Evolutionary conservation across 1,139 yeast genomes (phyloP).

Genomic region (Lodderomyces pseudojiufengensis): DNA sequence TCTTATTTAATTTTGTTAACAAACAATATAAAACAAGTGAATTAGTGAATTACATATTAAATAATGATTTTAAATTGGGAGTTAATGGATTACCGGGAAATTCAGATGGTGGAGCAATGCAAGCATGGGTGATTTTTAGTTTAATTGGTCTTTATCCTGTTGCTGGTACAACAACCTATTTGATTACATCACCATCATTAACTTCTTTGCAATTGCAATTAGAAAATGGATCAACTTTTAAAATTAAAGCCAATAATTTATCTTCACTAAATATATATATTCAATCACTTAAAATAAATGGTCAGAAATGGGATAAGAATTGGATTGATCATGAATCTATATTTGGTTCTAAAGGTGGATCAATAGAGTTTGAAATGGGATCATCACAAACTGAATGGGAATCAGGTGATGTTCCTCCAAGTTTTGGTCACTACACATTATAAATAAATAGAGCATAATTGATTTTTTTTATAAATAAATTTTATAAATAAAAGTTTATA

Average conservation of each 20-base stretch:
- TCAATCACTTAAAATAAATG: slow-evolving; percentile 27
- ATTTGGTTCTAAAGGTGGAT: slow-evolving; percentile 26
- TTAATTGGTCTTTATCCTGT: slow-evolving; percentile 36
- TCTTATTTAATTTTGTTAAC: slow-evolving; percentile 27
- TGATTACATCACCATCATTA: slow-evolving; percentile 32
- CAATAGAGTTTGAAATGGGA: slow-evolving; percentile 24
- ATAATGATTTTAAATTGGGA: slow-evolving; percentile 20
- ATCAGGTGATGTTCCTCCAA: slow-evolving; percentile 21
- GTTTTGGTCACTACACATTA: slow-evolving; percentile 28
- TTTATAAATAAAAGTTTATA: not conserved
- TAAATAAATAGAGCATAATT: no score
- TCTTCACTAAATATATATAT: slow-evolving; percentile 22
- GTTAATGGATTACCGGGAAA: slow-evolving; percentile 33
- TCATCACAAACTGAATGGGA: slow-evolving; percentile 20
- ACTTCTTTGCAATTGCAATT: slow-evolving; percentile 20
- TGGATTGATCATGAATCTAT: slow-evolving; percentile 34
- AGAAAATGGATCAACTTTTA: slow-evolving; percentile 23
- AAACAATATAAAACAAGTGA: slow-evolving; percentile 28
- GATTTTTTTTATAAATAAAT: no score
- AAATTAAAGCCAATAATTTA: slow-evolving; percentile 25
- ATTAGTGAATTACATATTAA: slow-evolving; percentile 27
- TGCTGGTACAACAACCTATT: slow-evolving; percentile 35
- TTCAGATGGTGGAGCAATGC: slow-evolving; percentile 42
- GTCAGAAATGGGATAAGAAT: slow-evolving; percentile 22
- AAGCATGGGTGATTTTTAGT: slow-evolving; percentile 34